Conservation (phyloP, 345 rosid species). For the Hevea brasiliensis region DNA sequence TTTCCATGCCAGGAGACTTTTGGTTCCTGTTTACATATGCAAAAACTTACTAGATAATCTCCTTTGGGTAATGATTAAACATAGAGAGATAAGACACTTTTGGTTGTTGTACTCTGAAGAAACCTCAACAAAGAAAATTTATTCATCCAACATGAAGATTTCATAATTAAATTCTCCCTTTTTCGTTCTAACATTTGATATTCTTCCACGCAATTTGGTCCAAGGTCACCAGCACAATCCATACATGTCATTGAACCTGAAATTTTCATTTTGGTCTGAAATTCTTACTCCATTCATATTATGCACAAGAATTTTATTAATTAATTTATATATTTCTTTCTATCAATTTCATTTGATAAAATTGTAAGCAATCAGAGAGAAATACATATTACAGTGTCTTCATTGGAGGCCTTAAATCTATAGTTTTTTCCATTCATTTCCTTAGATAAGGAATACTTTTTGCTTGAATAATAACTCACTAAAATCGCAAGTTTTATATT, state of each 20-base stretch:
- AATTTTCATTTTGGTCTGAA: background rate
- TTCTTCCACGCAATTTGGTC: background rate
- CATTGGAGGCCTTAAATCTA: too few species aligned
- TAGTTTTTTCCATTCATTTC: too few species aligned
- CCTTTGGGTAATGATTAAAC: background rate
- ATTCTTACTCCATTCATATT: background rate
- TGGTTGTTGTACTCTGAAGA: background rate
- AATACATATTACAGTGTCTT: background rate
- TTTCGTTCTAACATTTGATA: constrained; percentile 20
- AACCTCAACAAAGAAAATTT: constrained; percentile 6
- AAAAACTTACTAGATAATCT: background rate
- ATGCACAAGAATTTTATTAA: background rate
- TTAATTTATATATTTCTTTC: too few species aligned
- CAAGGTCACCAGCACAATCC: background rate
- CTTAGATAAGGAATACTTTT: too few species aligned
- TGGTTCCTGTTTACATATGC: background rate
- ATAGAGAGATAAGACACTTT: background rate
- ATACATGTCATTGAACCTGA: background rate
- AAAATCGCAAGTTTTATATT: too few species aligned
- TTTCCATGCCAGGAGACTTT: background rate
- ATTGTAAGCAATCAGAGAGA: background rate
- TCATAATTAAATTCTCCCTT: constrained; percentile 14
- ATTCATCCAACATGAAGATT: constrained; percentile 16
- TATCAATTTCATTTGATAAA: background rate
- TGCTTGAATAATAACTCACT: too few species aligned